Percentiles rank a stretch among this genome's conserved stretches.
Conservation (phyloP, 2,329 filamentous ascomycete species). For the Plenodomus lindquistii region DNA sequence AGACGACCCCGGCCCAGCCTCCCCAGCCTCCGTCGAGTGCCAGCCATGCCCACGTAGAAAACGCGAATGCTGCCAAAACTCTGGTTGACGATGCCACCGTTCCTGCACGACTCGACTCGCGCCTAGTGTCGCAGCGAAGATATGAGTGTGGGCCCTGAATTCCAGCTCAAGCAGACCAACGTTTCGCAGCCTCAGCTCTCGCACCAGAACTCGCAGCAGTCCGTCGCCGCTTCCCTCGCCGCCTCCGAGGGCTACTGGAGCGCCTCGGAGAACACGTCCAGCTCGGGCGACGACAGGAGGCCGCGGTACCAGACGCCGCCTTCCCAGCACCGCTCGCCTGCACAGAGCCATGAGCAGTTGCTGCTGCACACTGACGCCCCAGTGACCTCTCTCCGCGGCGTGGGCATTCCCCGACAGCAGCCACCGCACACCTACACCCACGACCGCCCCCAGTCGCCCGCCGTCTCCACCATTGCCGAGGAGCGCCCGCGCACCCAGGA, state of each 20-base stretch:
- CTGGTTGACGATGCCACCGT: constrained; percentile 29
- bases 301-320: constrained; percentile 41
- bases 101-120: constrained; percentile 30
- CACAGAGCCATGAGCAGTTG: constrained; percentile 44
- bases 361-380: constrained; percentile 28
- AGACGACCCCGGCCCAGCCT: constrained; percentile 31
- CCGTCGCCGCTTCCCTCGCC: constrained; percentile 53
- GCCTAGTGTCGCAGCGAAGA: constrained; percentile 34
- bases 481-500: constrained; percentile 35
- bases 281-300: constrained; percentile 39
- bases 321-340: constrained; percentile 38
- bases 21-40: constrained; percentile 31
- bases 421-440: constrained; percentile 16
- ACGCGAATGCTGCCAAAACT: constrained; percentile 20
- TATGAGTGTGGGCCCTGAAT: constrained; percentile 43
- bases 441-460: constrained; percentile 26
- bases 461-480: constrained; percentile 40
- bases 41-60: constrained; percentile 34
- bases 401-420: constrained; percentile 38
- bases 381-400: constrained; percentile 38
- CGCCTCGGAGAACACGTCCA: constrained; percentile 47
- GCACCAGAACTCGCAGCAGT: constrained; percentile 50
- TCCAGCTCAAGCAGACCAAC: constrained; percentile 49
- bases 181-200: constrained; percentile 46
- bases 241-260: constrained; percentile 58